These are phyloP conservation scores for Dactylonectria estremocensis DNA, from an alignment of 2,329 filamentous ascomycete species.

Conservation along the genomic window DNA sequence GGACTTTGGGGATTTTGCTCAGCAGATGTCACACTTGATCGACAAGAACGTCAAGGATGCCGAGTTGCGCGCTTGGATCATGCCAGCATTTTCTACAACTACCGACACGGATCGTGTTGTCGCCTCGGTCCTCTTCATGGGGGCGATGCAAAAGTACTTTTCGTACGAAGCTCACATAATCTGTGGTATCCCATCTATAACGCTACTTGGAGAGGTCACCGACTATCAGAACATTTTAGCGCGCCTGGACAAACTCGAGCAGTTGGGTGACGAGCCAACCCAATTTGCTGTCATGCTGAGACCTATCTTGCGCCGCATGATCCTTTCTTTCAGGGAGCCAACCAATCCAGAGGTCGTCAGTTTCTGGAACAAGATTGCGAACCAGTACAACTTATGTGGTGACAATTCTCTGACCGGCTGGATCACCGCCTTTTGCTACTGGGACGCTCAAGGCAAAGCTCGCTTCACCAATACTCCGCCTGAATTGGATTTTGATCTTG, in stretches of 20 bases:
- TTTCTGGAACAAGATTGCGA: slow-evolving; percentile 56
- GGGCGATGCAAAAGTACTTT: slow-evolving; percentile 66
- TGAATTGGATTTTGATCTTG: slow-evolving; percentile 1
- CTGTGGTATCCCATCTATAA: slow-evolving; percentile 69
- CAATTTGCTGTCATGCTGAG: slow-evolving; percentile 53
- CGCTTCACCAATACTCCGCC: no score
- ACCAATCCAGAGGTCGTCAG: slow-evolving; percentile 41
- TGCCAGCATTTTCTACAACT: slow-evolving; percentile 68
- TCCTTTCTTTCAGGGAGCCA: slow-evolving; percentile 55
- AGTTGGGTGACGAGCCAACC: slow-evolving; percentile 55
- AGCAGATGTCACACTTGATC: slow-evolving; percentile 59
- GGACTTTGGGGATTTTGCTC: slow-evolving; percentile 44
- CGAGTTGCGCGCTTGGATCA: slow-evolving; percentile 62
- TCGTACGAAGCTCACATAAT: slow-evolving; percentile 41
- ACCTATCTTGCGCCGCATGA: slow-evolving; percentile 57
- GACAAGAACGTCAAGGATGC: slow-evolving; percentile 58
- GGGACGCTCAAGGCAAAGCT: slow-evolving; percentile 20
- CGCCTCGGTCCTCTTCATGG: slow-evolving; percentile 66
- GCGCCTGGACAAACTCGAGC: slow-evolving; percentile 55
- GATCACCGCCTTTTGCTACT: slow-evolving; percentile 40
- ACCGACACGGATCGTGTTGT: slow-evolving; percentile 59
- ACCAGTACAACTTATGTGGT: neutral
- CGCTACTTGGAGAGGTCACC: slow-evolving; percentile 61
- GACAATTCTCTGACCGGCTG: slow-evolving; percentile 27
- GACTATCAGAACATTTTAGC: slow-evolving; percentile 60